phyloP scores from a whole-genome alignment of 2,329 filamentous ascomycete genomes.

The Fusarium chlamydosporum region DNA sequence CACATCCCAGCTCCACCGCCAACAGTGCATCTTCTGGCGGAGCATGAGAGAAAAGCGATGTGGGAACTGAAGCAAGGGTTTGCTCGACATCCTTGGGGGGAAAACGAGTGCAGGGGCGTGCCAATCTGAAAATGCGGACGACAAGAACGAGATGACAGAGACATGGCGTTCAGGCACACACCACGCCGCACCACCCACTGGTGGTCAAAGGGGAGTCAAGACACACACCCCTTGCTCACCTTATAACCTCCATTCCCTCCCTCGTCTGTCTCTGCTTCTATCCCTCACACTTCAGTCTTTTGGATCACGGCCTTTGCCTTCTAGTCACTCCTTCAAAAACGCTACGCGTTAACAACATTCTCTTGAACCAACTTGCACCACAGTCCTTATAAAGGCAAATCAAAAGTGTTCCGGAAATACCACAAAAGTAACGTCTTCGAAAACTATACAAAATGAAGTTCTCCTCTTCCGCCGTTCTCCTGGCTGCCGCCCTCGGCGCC shows the following conservation, averaged over 20 bases:
- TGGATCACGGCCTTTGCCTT: slow-evolving; percentile 48
- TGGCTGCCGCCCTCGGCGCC: slow-evolving; percentile 60
- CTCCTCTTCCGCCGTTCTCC: slow-evolving; percentile 55
- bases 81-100: slow-evolving; percentile 20
- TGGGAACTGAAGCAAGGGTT: slow-evolving; percentile 35
- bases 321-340: slow-evolving; percentile 49
- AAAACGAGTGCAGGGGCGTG: slow-evolving; percentile 29
- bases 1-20: slow-evolving; percentile 41
- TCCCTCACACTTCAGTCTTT: slow-evolving; percentile 32
- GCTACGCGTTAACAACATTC: slow-evolving; percentile 48
- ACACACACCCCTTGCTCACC: slow-evolving; percentile 49
- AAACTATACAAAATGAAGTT: slow-evolving; percentile 58
- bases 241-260: slow-evolving; percentile 51
- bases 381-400: slow-evolving; percentile 48
- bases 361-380: slow-evolving; percentile 43
- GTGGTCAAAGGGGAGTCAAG: slow-evolving; percentile 20
- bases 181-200: slow-evolving; percentile 31
- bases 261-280: slow-evolving; percentile 26
- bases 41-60: slow-evolving; percentile 18
- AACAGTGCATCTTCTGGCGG: slow-evolving; percentile 24
- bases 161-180: slow-evolving; percentile 40
- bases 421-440: slow-evolving; percentile 28
- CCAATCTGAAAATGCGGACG: slow-evolving; percentile 25
- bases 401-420: slow-evolving; percentile 48
- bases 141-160: slow-evolving; percentile 29